These are phyloP conservation scores for Skeletonema tropicum DNA, from an alignment of 108 stramenopile genomes.

Conservation along the genomic window DNA sequence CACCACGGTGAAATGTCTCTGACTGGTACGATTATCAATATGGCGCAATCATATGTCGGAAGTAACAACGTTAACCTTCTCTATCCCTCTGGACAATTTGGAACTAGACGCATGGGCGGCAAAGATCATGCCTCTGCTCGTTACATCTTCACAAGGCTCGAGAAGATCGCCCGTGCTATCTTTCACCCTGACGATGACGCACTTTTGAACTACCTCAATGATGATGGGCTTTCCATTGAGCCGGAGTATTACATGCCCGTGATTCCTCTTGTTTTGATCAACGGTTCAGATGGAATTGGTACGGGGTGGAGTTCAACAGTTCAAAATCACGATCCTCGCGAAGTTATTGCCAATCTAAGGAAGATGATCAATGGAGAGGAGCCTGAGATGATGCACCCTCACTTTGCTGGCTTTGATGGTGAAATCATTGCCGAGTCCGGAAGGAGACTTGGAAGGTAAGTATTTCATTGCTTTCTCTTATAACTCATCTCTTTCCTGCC, in stretches of 20 bases:
- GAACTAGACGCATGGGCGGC: constrained; percentile 92
- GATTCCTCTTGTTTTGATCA: constrained; percentile 79
- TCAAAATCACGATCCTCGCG: constrained; percentile 86
- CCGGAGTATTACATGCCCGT: constrained; percentile 91
- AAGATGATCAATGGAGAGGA: constrained; percentile 80
- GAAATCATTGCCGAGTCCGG: constrained; percentile 58
- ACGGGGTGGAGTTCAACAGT: constrained; percentile 94
- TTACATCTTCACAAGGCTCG: constrained; percentile 96
- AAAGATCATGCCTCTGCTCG: constrained; percentile 92
- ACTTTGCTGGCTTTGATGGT: constrained; percentile 87
- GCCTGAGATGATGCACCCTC: constrained; percentile 72
- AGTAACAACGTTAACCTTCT: constrained; percentile 96
- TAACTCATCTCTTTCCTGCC: too few relatives aligned
- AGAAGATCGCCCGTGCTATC: constrained; percentile 85
- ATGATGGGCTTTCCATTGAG: constrained; percentile 95
- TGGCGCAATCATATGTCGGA: constrained; percentile 92
- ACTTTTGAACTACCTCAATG: constrained; percentile 84
- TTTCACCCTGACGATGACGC: constrained; percentile 97
- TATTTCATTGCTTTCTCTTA: too few relatives aligned
- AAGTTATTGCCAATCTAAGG: constrained; percentile 90
- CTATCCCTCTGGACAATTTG: constrained; percentile 94
- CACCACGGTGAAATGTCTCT: constrained; percentile 97
- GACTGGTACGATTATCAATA: constrained; percentile 88
- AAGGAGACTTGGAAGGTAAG: constrained; percentile 47
- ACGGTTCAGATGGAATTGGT: constrained; percentile 92